Conservation (phyloP, 495 filamentous ascomycete genomes). For the Extremus antarcticus region DNA sequence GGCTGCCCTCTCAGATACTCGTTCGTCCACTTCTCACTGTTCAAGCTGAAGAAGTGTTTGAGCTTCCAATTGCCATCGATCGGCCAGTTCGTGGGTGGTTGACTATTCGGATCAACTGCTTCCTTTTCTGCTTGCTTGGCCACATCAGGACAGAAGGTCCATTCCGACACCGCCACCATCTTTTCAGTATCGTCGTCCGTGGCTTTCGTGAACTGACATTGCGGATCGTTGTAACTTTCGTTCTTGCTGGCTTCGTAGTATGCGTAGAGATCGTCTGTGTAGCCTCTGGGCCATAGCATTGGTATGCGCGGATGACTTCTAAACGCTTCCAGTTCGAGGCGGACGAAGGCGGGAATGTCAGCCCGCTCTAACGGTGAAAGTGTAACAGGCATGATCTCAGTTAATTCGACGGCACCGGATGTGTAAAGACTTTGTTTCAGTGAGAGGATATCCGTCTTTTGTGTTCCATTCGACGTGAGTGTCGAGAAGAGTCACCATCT, state of each 20-base stretch:
- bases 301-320: slow-evolving; percentile 9
- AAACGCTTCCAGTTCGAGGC: slow-evolving; percentile 16
- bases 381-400: slow-evolving; percentile 5
- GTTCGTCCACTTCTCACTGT: slow-evolving; percentile 6
- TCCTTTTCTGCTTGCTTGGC: background rate
- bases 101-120: slow-evolving; percentile 4
- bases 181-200: slow-evolving; percentile 8
- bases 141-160: slow-evolving; percentile 12
- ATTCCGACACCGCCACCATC: slow-evolving; percentile 14
- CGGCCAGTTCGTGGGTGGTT: slow-evolving; percentile 14
- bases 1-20: slow-evolving; percentile 12
- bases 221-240: slow-evolving; percentile 2
- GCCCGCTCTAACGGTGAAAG: slow-evolving; percentile 8
- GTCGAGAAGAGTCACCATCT: too few species aligned
- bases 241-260: slow-evolving; percentile 8
- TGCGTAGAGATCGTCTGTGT: slow-evolving; percentile 13
- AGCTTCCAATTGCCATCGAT: slow-evolving; percentile 12
- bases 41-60: slow-evolving; percentile 8
- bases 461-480: too few species aligned
- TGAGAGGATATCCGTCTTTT: too few species aligned
- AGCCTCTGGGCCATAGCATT: slow-evolving; percentile 12
- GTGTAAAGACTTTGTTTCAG: too few species aligned
- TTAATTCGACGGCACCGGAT: too few species aligned
- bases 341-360: slow-evolving; percentile 13
- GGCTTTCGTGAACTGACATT: slow-evolving; percentile 11